A percentile compares a stretch with the other conserved stretches of the same genome.
Conservation (phyloP, 768 basidiomycete species). For the Boletus barrowsii region DNA sequence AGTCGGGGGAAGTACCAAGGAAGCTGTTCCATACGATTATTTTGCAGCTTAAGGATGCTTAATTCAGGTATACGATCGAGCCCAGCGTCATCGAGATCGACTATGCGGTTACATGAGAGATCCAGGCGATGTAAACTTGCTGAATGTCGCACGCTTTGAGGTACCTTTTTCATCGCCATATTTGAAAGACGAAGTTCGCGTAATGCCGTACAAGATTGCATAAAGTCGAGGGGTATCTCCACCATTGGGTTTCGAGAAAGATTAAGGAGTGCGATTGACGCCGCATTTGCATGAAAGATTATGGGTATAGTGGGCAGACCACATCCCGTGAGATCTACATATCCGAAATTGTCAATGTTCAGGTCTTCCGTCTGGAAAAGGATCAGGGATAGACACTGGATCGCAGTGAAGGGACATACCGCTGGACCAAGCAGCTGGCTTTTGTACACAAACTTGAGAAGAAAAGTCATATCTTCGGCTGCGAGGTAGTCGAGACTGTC, state of each 20-base stretch:
- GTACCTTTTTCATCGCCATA: conserved; percentile 94
- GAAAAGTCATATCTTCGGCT: conserved; percentile 75
- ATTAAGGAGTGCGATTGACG: conserved; percentile 78
- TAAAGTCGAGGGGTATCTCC: conserved; percentile 95
- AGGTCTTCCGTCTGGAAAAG: conserved; percentile 66
- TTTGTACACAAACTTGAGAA: conserved; percentile 90
- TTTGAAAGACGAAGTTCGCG: conserved; percentile 83
- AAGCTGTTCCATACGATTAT: conserved; percentile 86
- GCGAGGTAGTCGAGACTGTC: conserved; percentile 79
- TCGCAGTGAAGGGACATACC: conserved; percentile 38
- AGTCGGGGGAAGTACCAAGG: conserved; percentile 84
- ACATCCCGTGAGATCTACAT: conserved; percentile 77
- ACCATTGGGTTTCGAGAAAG: conserved; percentile 94
- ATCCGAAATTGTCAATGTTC: conserved; percentile 65
- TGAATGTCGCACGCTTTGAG: conserved; percentile 76
- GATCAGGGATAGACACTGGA: background rate
- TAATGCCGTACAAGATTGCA: conserved; percentile 80
- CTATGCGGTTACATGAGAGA: conserved; percentile 87
- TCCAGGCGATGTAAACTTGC: conserved; percentile 75
- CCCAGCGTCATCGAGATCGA: conserved; percentile 81
- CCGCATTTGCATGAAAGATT: conserved; percentile 77
- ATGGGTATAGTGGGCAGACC: conserved; percentile 88
- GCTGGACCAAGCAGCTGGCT: conserved; percentile 62
- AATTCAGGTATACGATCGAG: conserved; percentile 76
- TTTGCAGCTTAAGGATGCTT: conserved; percentile 70